Evolutionary conservation across 2,329 filamentous ascomycete species (phyloP).

Genomic region (Cladobotryum protrusum): DNA sequence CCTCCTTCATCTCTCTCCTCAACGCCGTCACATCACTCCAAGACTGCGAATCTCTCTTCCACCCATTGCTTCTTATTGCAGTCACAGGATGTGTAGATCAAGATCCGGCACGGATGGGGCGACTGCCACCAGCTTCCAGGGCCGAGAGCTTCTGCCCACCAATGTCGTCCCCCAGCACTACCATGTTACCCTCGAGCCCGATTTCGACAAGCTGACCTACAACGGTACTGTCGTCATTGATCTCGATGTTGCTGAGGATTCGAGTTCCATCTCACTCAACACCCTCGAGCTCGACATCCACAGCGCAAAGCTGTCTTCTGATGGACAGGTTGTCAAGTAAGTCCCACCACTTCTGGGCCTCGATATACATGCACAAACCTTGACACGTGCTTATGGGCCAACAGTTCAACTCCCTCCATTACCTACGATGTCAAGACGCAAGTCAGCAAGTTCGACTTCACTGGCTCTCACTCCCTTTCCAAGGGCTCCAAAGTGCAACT

Average conservation of each 20-base stretch:
- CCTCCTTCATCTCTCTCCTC: neutral
- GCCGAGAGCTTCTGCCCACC: constrained; percentile 77
- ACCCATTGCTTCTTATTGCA: neutral
- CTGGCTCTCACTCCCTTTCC: constrained; percentile 52
- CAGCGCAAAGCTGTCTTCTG: constrained; percentile 43
- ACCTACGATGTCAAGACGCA: constrained; percentile 74
- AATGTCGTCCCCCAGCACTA: constrained; percentile 93
- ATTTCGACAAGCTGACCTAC: constrained; percentile 83
- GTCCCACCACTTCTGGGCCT: constrained; percentile 7
- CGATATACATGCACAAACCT: neutral
- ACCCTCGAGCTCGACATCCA: constrained; percentile 80
- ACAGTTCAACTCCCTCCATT: constrained; percentile 37
- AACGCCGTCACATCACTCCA: neutral
- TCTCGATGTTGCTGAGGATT: constrained; percentile 78
- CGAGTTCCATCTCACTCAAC: constrained; percentile 80
- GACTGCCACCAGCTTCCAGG: constrained; percentile 17
- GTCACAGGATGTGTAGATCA: constrained; percentile 12
- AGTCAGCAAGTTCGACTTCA: constrained; percentile 74
- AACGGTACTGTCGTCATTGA: constrained; percentile 80
- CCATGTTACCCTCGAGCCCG: constrained; percentile 82
- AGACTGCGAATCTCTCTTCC: neutral
- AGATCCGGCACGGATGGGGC: constrained; percentile 9
- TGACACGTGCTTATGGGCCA: neutral
- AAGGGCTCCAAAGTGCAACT: constrained; percentile 69
- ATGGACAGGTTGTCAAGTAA: constrained; percentile 46